Base-by-base conservation (phyloP, 108 stramenopile species). In the Cyclotella atomus region DNA sequence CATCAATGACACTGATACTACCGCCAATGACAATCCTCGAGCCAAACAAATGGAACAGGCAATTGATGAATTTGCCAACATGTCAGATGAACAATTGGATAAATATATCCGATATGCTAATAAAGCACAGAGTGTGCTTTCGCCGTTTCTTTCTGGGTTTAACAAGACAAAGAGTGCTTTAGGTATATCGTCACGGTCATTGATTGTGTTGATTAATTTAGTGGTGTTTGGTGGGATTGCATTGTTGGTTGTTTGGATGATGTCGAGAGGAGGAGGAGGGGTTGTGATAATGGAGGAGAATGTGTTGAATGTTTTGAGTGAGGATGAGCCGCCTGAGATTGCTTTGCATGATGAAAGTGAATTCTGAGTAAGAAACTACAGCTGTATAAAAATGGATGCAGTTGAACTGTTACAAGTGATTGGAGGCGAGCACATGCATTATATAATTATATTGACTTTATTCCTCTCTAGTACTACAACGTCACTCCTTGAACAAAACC, bases 81-180 rank as follows among this genome's bases (percentile, higher is more conserved):
- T 94, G 89, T 79, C 85, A 43, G 89, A 91, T 45, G 57, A 78
- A 23, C 82, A 90, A 36, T 29, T 94, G 59, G 90, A 89, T n/a
- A 30, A 62, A 38, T 77, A 82, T 28, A 33, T 94, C 44, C 80
- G 74, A n/a, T 47, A 70, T 60, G 83, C 87, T 64, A 74, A 81
- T 35, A 59, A 36, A 5, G 75, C 75, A 3, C 89, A 87, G 63
- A 73, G 76, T 55, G 81, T 83, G 32, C 80, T 62, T 19, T 46
- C 52, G 28, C 83, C 84, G 19, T 20, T 83, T n/a, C n/a, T 83
- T 63, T 63, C 72, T 8, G 10, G 70, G 5, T 92, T 77, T 49
- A 65, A 56, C 8, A 53, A 68, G 33, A 68, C 66, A 21, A 80
- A 83, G 53, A 27, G 30, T 10, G n/a, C 35, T 10, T 36, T 68